Evolutionary conservation across 2,329 filamentous ascomycete genomes (phyloP).

Genomic region (Herpotrichia juniperi): DNA sequence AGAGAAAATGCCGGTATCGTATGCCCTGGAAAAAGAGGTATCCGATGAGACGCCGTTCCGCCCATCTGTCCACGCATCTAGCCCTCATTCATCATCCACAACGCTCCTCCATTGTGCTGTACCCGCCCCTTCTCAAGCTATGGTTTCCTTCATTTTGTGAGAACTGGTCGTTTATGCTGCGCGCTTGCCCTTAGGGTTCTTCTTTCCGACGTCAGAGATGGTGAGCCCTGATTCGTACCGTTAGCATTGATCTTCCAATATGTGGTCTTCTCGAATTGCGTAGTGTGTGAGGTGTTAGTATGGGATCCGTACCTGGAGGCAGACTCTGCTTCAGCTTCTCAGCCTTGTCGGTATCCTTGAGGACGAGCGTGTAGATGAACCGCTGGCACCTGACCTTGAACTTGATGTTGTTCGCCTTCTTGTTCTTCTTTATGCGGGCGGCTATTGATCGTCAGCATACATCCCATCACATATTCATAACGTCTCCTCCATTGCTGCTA

Average conservation of each 20-base stretch:
- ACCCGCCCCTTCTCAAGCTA: neutral
- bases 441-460: conserved; percentile 34
- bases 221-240: conserved; percentile 54
- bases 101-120: neutral
- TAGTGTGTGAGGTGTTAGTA: neutral
- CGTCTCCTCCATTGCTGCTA: neutral
- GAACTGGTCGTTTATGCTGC: conserved; percentile 30
- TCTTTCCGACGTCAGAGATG: conserved; percentile 66
- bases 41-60: conserved; percentile 39
- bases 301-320: conserved; percentile 78
- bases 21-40: conserved; percentile 42
- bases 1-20: conserved; percentile 33
- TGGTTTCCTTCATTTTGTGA: neutral
- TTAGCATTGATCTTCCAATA: neutral
- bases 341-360: conserved; percentile 99
- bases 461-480: neutral
- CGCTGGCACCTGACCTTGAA: conserved; percentile 99
- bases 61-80: conserved; percentile 20
- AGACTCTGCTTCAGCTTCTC: conserved; percentile 99
- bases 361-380: conserved; percentile 96
- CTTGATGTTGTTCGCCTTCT: conserved; percentile 91
- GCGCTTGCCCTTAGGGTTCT: conserved; percentile 65
- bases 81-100: neutral
- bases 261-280: neutral
- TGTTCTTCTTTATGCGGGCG: conserved; percentile 80